Evolutionary conservation across 345 rosid genomes (phyloP).

Genomic region (Kernera saxatilis): DNA sequence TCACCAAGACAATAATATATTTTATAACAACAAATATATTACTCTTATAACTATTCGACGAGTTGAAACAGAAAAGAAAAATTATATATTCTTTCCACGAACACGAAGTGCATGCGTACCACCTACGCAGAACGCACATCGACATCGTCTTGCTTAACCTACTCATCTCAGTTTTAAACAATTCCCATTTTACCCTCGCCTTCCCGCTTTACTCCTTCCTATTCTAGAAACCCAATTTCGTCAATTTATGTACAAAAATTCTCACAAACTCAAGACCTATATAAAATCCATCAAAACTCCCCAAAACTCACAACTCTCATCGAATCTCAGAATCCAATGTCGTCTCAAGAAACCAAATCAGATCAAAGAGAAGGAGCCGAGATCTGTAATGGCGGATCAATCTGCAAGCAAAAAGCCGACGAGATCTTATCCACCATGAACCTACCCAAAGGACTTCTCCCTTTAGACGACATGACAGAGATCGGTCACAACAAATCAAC

Average conservation of each 20-base stretch:
- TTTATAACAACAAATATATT: no score
- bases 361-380: slow-evolving; percentile 42
- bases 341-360: slow-evolving; percentile 19
- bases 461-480: slow-evolving; percentile 49
- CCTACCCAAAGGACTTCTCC: slow-evolving; percentile 54
- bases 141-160: slow-evolving; percentile 1
- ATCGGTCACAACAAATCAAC: slow-evolving; percentile 44
- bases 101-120: slow-evolving; percentile 28
- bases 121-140: slow-evolving; percentile 23
- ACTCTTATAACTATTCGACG: no score
- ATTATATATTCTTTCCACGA: slow-evolving; percentile 15
- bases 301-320: not conserved
- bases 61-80: not conserved
- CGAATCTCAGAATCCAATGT: slow-evolving; percentile 8
- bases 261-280: not conserved
- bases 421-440: slow-evolving; percentile 40
- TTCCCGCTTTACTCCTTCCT: not conserved
- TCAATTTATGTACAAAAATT: not conserved
- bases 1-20: no score
- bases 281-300: not conserved
- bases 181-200: not conserved
- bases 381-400: slow-evolving; percentile 40
- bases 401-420: slow-evolving; percentile 43
- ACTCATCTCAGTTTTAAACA: not conserved
- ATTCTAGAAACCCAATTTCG: not conserved